phyloP scores from a whole-genome alignment of 2,329 filamentous ascomycete genomes.

The Boeremia lycopersici region DNA sequence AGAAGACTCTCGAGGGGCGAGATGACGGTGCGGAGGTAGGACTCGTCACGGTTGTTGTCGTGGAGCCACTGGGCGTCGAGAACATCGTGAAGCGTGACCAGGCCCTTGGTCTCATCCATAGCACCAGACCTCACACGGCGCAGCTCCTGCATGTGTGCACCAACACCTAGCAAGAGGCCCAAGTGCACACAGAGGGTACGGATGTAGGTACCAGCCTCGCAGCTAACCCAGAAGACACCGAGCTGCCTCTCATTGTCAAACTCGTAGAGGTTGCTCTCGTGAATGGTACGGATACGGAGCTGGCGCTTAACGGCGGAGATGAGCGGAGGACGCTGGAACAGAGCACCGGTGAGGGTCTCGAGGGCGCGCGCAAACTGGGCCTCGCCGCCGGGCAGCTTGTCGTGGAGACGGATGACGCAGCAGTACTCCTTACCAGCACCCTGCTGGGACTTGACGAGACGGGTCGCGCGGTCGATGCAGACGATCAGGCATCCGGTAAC shows the following conservation, averaged over 20 bases:
- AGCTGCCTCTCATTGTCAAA: slow-evolving; percentile 98
- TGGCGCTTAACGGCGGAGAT: slow-evolving; percentile 99
- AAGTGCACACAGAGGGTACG: slow-evolving; percentile 97
- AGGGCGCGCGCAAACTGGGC: slow-evolving; percentile 91
- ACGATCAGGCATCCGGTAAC: slow-evolving; percentile 96
- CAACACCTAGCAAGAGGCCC: slow-evolving; percentile 77
- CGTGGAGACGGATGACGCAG: slow-evolving; percentile 91
- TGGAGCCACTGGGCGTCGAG: slow-evolving; percentile 95
- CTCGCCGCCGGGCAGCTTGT: slow-evolving; percentile 92
- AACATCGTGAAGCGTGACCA: slow-evolving; percentile 94
- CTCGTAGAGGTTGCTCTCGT: slow-evolving; percentile 93
- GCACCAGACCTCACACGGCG: slow-evolving; percentile 91
- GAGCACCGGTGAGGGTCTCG: slow-evolving; percentile 92
- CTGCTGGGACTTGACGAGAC: slow-evolving; percentile 98
- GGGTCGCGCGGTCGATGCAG: slow-evolving; percentile 94
- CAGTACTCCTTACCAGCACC: slow-evolving; percentile 99
- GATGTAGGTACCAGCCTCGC: slow-evolving; percentile 98
- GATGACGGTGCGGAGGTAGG: slow-evolving; percentile 89
- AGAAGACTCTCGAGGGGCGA: slow-evolving; percentile 90
- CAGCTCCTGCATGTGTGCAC: slow-evolving; percentile 98
- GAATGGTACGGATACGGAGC: slow-evolving; percentile 95
- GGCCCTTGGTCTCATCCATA: slow-evolving; percentile 86
- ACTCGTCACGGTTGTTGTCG: slow-evolving; percentile 95
- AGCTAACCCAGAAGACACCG: slow-evolving; percentile 99
- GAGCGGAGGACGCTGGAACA: slow-evolving; percentile 95